A percentile compares a stretch with the other conserved stretches of the same genome.
Evolutionary conservation across 2,329 filamentous ascomycete species (phyloP).

Genomic region (Penicillium digitatum): DNA sequence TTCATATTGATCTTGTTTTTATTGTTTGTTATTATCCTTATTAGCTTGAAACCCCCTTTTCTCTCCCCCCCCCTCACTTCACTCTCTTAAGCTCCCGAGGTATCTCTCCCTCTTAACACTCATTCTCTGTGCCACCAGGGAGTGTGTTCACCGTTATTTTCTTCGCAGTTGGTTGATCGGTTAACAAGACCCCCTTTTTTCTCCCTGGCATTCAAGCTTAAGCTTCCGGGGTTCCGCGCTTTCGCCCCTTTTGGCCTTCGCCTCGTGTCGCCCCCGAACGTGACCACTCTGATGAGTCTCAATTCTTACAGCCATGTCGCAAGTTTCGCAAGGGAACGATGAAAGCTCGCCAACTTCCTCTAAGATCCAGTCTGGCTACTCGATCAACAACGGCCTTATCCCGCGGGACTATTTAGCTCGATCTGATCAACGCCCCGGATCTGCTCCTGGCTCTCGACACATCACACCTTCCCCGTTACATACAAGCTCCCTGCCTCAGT

Average conservation of each 20-base stretch:
- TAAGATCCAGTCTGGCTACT: conserved; percentile 13
- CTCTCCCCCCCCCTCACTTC: neutral
- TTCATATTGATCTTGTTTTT: neutral
- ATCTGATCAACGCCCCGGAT: conserved; percentile 25
- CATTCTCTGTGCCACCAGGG: neutral
- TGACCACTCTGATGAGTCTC: conserved; percentile 21
- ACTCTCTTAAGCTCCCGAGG: neutral
- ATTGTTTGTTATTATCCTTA: neutral
- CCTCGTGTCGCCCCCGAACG: conserved; percentile 15
- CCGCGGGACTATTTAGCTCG: conserved; percentile 36
- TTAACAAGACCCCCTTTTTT: conserved; percentile 12
- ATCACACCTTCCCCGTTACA: conserved; percentile 31
- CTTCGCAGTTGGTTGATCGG: conserved; percentile 12
- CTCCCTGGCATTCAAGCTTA: conserved; percentile 12
- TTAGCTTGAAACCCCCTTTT: conserved; percentile 4
- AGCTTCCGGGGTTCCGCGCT: conserved; percentile 19
- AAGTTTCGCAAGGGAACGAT: conserved; percentile 30
- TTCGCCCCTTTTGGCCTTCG: conserved; percentile 7
- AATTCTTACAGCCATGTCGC: conserved; percentile 34
- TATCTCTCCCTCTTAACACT: neutral
- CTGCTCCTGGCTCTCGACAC: conserved; percentile 26
- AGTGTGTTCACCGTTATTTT: neutral
- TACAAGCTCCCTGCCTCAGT: conserved; percentile 26
- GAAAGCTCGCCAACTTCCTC: conserved; percentile 17
- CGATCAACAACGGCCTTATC: conserved; percentile 29